Evolutionary conservation across 192 early-diverging fungal genomes (phyloP).

Genomic region (Linnemannia exigua): DNA sequence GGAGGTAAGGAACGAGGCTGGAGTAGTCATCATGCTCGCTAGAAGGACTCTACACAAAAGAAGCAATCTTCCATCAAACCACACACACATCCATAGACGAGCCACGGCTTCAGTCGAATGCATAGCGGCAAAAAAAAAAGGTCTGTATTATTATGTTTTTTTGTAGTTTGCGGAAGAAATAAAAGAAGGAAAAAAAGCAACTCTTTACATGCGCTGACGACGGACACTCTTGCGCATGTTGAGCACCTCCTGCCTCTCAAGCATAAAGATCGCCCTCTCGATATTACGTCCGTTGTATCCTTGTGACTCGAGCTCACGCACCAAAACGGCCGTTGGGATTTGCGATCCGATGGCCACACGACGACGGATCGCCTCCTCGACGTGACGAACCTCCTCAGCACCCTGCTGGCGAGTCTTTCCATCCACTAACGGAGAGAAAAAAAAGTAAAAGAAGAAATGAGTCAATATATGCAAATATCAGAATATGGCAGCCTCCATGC

Average conservation of each 20-base stretch:
- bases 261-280: constrained; percentile 81
- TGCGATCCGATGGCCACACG: constrained; percentile 92
- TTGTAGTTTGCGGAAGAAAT: not conserved
- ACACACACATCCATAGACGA: too few relatives aligned
- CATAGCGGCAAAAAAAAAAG: not conserved
- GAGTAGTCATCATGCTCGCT: too few relatives aligned
- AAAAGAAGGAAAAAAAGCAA: too few relatives aligned
- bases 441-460: not conserved
- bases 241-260: constrained; percentile 85
- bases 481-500: not conserved
- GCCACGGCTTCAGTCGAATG: too few relatives aligned
- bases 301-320: constrained; percentile 62
- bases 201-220: constrained; percentile 42
- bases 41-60: too few relatives aligned
- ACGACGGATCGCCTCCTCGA: constrained; percentile 87
- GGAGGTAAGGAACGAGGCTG: too few relatives aligned
- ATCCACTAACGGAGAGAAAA: constrained; percentile 69
- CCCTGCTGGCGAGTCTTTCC: constrained; percentile 85
- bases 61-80: too few relatives aligned
- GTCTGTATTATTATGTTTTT: not conserved
- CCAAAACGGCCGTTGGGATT: constrained; percentile 65
- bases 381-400: constrained; percentile 79
- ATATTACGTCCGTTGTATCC: constrained; percentile 62
- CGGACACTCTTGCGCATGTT: constrained; percentile 74
- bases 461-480: not conserved